Percentiles rank a stretch among this genome's conserved stretches.
These are phyloP conservation scores for Claviceps sp. DNA, from an alignment of 2,329 filamentous ascomycete genomes.

Conservation along the genomic window DNA sequence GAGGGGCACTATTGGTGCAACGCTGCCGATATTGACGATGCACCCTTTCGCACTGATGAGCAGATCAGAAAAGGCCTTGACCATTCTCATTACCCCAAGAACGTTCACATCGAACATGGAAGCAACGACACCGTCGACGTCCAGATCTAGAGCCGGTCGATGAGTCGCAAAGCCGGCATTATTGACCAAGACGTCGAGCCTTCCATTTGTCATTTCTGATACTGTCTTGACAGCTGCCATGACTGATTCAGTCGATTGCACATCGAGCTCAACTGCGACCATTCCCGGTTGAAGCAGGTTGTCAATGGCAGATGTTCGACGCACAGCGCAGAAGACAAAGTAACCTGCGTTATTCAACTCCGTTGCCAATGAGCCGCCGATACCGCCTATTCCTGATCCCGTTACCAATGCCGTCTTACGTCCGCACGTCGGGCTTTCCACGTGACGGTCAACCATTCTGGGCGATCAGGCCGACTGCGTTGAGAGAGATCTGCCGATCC, in stretches of 20 bases:
- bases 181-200: conserved; percentile 12
- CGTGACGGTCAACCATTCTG: not conserved
- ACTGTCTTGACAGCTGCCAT: conserved; percentile 9
- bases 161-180: conserved; percentile 11
- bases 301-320: conserved; percentile 10
- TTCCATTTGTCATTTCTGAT: conserved; percentile 6
- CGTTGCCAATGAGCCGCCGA: conserved; percentile 14
- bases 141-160: conserved; percentile 16
- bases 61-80: conserved; percentile 10
- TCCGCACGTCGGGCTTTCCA: not conserved
- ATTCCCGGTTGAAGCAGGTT: conserved; percentile 14
- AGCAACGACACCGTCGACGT: conserved; percentile 16
- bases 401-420: conserved; percentile 4
- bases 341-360: conserved; percentile 13
- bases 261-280: conserved; percentile 19
- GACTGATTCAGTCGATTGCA: conserved; percentile 16
- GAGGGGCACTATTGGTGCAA: conserved; percentile 11
- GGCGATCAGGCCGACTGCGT: too few relatives aligned
- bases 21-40: conserved; percentile 14
- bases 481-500: not conserved
- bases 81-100: conserved; percentile 19
- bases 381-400: conserved; percentile 10
- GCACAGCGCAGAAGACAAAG: conserved; percentile 21
- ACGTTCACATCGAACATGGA: conserved; percentile 29
- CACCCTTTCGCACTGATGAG: conserved; percentile 12